Base-by-base conservation (phyloP, 371 early-diverging fungal genomes). In the Lichtheimia ornata region DNA sequence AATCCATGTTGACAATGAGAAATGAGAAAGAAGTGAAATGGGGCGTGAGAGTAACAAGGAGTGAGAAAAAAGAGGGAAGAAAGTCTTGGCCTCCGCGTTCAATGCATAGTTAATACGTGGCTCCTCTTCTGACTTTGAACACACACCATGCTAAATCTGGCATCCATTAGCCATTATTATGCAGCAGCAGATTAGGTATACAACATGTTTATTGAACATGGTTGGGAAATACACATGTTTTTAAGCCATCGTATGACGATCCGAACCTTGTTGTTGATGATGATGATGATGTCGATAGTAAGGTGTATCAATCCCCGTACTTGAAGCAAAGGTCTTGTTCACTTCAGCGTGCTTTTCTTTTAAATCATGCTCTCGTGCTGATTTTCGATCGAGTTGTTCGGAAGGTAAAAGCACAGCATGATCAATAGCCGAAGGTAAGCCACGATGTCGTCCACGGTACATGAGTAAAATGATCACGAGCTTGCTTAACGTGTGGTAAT, bases 341-440 rank as follows among this genome's bases (percentile, higher is more conserved):
- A 40, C 24, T 25, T 22, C 51, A 2, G 53, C 53, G 40, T 66
- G 55, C 4, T 51, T 54, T 28, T 43, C 28, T 27, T 62, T 59
- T 17, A 57, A 53, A 7, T 43, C 12, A 15, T 58, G 24, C 18
- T 66, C 66, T 22, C 18, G 49, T 14, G 40, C 62, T 50, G 63
- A 61, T 42, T 45, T 25, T 15, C 58, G 42, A n/a, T 64, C 35
- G 6, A 68, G 43, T 43, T 64, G 63, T 9, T 68, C 81, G 14
- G 77, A 77, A 3, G 81, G 81, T 35, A 81, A 59, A 18, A 81
- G 59, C 14, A 81, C 74, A 40, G 81, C 77, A 50, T 77, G 68
- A 66, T 81, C 81, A 47, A 81, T 81, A 14, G 76, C 68, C 2
- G 73, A 76, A 5, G 77, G 81, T 24, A 81, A 59, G 22, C 80